Percentiles rank a stretch among this genome's conserved stretches.
Conservation (phyloP, 345 rosid species). For the Limnanthes douglasii region DNA sequence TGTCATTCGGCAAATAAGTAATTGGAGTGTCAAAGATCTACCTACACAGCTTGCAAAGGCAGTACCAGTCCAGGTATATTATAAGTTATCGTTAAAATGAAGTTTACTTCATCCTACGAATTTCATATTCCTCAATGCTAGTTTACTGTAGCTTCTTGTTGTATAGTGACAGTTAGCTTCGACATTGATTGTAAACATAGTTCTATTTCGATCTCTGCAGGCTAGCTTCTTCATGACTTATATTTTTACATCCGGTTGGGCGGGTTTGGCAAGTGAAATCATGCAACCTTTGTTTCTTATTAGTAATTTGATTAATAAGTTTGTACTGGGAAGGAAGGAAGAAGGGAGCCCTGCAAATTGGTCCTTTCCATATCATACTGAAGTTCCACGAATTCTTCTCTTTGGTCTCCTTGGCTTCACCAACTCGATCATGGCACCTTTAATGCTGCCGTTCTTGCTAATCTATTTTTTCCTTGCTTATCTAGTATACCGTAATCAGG, state of each 20-base stretch:
- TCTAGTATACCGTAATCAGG: constrained; percentile 78
- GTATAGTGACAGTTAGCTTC: background rate
- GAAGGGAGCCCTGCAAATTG: constrained; percentile 24
- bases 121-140: background rate
- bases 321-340: constrained; percentile 22
- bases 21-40: constrained; percentile 45
- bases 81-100: background rate
- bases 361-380: constrained; percentile 77
- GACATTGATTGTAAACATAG: background rate
- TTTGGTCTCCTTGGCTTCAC: constrained; percentile 84
- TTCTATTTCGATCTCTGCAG: too few relatives aligned
- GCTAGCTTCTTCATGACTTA: constrained; percentile 91
- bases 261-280: constrained; percentile 60
- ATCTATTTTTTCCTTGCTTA: constrained; percentile 55
- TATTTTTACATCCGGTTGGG: constrained; percentile 82
- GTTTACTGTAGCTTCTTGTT: background rate
- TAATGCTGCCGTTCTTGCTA: constrained; percentile 65
- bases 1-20: constrained; percentile 31
- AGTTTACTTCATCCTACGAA: background rate
- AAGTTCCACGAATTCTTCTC: constrained; percentile 65
- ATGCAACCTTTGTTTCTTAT: constrained; percentile 53
- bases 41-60: constrained; percentile 58
- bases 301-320: constrained; percentile 30
- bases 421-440: constrained; percentile 70
- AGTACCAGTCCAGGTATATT: constrained; percentile 62